Evolutionary conservation across 75 land plant genomes (phyloP), one percentile per base, ranked within the genome.

Genomic region (Larix kaempferi): DNA sequence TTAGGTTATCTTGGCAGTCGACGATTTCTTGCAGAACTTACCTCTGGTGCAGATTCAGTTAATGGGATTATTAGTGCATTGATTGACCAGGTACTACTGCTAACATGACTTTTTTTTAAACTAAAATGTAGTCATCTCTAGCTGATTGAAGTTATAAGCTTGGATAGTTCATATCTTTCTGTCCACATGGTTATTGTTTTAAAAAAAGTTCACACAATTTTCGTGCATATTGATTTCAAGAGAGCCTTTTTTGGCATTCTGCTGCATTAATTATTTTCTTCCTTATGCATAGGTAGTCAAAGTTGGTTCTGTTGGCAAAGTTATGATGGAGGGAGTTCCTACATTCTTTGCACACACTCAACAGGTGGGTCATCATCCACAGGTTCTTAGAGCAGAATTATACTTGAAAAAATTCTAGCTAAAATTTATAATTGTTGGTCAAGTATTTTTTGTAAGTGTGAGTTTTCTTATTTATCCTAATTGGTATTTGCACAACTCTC

Each of bases 1-100:
- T 93, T 94, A 94, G 99, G 99, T 54, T 98, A 98, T 76, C 90
- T 98, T 83, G 99, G 99, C n/a, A 98, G 99, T 81, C 85, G 99
- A 29, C 84, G 87, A 69, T 95, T 95, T 80, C 77, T 98, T 14
- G 78, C 54, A 61, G 93, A 95, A 80, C 83, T 94, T 66, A 88
- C 86, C 74, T 49, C 69, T 33, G 82, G 84, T 7, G 75, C 87
- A 21, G 87, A 86, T 83, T 77, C 78, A 64, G 89, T 87, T n/a
- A 72, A 52, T 29, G 98, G 96, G 59, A 87, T 98, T 14, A 86
- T 88, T 62, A 74, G 78, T 66, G 66, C 89, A 57, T 75, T 86
- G 57, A 91, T 98, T 83, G 84, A 95, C 54, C 82, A 84, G 90
- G 94, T 93, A 89, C 76, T 69, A 21, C 73, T 69, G 8, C 23